A percentile compares a stretch with the other conserved stretches of the same genome.
phyloP scores from a whole-genome alignment of 1,284 basidiomycete species.

The Afroboletus lepidellus region DNA sequence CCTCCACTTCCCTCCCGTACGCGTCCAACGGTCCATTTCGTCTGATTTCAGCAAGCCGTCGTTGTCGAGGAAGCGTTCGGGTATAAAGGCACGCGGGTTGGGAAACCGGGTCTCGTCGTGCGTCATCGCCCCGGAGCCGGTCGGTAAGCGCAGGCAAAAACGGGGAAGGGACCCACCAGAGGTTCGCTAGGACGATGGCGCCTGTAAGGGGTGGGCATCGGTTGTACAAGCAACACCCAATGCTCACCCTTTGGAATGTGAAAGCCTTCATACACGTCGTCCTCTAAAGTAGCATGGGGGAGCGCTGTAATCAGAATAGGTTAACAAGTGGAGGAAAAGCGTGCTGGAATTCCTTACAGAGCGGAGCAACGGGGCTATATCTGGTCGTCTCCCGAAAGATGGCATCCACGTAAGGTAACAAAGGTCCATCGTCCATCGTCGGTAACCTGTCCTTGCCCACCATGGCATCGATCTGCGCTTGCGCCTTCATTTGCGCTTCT shows the following conservation, averaged over 20 bases:
- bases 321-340: too few relatives aligned
- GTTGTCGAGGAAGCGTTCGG: neutral
- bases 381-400: slow-evolving; percentile 27
- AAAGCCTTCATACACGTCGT: neutral
- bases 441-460: slow-evolving; percentile 25
- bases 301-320: neutral
- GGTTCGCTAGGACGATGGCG: slow-evolving; percentile 3
- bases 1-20: slow-evolving; percentile 1
- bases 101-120: neutral
- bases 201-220: neutral
- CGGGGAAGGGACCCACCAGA: neutral
- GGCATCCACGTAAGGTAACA: slow-evolving; percentile 33
- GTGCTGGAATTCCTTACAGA: neutral
- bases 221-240: neutral
- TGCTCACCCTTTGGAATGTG: neutral
- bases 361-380: neutral
- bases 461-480: slow-evolving; percentile 28
- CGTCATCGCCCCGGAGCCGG: neutral
- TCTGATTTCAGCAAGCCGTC: neutral
- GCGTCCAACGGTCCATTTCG: neutral
- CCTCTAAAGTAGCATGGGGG: neutral
- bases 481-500: slow-evolving; percentile 27
- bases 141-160: neutral
- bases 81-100: neutral
- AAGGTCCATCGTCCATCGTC: slow-evolving; percentile 26